phyloP scores from a whole-genome alignment of 2,329 filamentous ascomycete genomes.

The Diaporthe helianthi region DNA sequence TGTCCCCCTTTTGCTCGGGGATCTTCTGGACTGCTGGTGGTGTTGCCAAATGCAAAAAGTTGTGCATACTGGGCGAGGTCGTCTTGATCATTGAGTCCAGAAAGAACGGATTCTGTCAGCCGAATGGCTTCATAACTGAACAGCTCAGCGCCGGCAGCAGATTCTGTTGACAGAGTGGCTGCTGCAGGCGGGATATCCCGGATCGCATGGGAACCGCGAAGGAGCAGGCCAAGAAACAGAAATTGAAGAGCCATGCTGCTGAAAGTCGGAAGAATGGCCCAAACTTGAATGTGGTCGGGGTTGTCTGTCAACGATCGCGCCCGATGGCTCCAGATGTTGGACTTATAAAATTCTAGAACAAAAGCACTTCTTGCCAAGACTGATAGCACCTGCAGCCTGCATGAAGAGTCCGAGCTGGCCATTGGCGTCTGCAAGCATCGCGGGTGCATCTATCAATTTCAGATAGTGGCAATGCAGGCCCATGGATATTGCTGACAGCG shows the following conservation, averaged over 20 bases:
- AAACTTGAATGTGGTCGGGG: no score
- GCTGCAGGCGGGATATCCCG: not conserved
- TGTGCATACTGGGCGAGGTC: conserved; percentile 40
- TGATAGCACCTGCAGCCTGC: not conserved
- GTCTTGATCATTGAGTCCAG: conserved; percentile 42
- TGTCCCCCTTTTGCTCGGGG: conserved; percentile 35
- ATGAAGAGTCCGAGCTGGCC: conserved; percentile 4
- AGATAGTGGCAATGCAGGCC: not conserved
- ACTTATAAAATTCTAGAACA: not conserved
- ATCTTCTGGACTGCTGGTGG: conserved; percentile 36
- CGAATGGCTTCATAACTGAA: conserved; percentile 17
- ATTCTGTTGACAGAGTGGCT: not conserved
- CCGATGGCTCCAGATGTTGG: no score
- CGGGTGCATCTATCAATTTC: not conserved
- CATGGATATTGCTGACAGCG: not conserved
- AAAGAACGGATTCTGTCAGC: conserved; percentile 45
- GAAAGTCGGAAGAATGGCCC: no score
- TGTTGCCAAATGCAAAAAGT: conserved; percentile 44
- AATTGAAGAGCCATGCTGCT: not conserved
- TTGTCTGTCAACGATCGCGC: no score
- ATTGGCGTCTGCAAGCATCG: not conserved
- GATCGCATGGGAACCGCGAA: not conserved
- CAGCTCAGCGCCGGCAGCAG: not conserved
- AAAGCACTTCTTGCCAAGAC: not conserved
- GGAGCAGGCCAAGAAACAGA: not conserved